phyloP scores from a whole-genome alignment of 192 early-diverging fungal species.

The Linnemannia zychae region DNA sequence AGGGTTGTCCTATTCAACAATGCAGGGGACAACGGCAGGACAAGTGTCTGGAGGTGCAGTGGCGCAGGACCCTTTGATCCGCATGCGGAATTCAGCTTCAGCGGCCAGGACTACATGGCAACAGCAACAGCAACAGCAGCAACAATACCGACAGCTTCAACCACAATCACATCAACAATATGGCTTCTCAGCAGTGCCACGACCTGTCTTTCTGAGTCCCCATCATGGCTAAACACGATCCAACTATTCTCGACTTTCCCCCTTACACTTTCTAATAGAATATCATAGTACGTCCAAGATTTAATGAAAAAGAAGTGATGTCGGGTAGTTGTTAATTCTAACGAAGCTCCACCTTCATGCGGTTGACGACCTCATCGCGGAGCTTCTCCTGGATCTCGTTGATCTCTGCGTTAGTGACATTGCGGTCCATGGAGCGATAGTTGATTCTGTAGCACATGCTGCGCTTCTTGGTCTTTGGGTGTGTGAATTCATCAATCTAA shows the following conservation, averaged over 20 bases:
- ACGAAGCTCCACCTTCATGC: conserved; percentile 84
- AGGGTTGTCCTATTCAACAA: no score
- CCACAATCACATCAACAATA: conserved; percentile 5
- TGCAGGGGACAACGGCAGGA: neutral
- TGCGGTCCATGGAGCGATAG: conserved; percentile 98
- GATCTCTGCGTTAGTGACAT: conserved; percentile 94
- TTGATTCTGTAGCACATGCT: conserved; percentile 95
- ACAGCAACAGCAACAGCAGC: conserved; percentile 12
- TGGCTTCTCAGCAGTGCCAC: neutral
- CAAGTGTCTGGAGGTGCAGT: neutral
- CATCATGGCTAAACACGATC: neutral
- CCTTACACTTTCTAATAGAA: neutral
- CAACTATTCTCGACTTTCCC: neutral
- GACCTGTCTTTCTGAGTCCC: neutral
- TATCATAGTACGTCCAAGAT: neutral
- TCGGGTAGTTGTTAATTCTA: conserved; percentile 41
- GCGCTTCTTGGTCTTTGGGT: conserved; percentile 86
- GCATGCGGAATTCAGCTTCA: neutral
- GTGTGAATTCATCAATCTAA: conserved; percentile 89
- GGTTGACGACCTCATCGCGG: conserved; percentile 69
- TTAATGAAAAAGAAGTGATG: neutral
- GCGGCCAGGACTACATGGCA: conserved; percentile 17
- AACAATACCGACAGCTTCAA: neutral
- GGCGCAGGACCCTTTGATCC: conserved; percentile 1
- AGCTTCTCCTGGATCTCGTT: conserved; percentile 91